A percentile compares a stretch with the other conserved stretches of the same genome.
Conservation (phyloP, 345 rosid species). For the Pelargonium nanum region DNA sequence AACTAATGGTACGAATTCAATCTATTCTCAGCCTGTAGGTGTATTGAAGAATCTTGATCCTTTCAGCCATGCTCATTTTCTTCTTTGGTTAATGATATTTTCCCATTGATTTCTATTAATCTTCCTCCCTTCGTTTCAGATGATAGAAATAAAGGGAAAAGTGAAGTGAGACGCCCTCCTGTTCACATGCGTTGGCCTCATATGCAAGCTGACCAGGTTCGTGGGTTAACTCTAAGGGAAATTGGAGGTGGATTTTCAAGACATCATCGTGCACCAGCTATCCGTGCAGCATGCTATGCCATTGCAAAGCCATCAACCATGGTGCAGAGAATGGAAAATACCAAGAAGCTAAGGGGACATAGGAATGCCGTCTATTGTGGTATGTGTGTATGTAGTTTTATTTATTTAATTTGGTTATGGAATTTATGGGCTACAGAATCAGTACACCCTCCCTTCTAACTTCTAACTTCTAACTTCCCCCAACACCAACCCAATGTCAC, state of each 20-base stretch:
- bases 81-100: not conserved
- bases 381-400: constrained; percentile 22
- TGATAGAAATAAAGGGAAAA: constrained; percentile 32
- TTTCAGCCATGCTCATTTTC: not conserved
- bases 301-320: constrained; percentile 89
- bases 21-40: not conserved
- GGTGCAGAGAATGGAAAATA: constrained; percentile 95
- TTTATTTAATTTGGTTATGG: not conserved
- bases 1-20: too few species aligned
- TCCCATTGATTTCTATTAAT: constrained; percentile 1
- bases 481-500: too few species aligned
- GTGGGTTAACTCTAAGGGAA: constrained; percentile 82
- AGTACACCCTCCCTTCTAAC: too few species aligned
- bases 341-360: constrained; percentile 86
- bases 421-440: not conserved
- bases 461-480: too few species aligned
- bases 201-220: constrained; percentile 78
- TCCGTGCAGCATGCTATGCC: constrained; percentile 86
- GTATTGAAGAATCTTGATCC: too few species aligned
- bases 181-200: constrained; percentile 94
- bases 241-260: constrained; percentile 95
- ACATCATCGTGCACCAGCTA: constrained; percentile 92
- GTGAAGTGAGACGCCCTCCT: constrained; percentile 39
- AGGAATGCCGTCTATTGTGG: constrained; percentile 99
- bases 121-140: constrained; percentile 24